Base-by-base conservation (phyloP, 768 basidiomycete species). In the Udeniomyces megalosporus region DNA sequence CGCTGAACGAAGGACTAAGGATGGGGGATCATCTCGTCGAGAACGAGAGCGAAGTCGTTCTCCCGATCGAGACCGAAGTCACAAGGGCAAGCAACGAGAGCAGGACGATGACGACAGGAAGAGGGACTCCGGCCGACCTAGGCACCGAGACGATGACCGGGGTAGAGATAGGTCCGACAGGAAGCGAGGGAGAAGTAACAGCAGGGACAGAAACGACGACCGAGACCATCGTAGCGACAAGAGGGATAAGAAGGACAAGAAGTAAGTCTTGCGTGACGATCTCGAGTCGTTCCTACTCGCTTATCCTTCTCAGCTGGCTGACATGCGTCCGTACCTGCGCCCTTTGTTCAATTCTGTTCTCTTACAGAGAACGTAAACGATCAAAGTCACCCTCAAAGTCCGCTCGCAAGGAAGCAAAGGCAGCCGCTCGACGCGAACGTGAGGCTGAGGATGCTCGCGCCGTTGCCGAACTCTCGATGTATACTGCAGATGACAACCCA, bases 401-500 rank as follows among this genome's bases (percentile, higher is more conserved):
- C n/a, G 86, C 84, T 17, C 81, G 89, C 66, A 93, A 88, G 70
- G 84, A 83, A 7, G 90, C 93, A 69, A 95, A 91, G 77, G 70
- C 74, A 35, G 61, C 70, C 54, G 68, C 69, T 15, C 62, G 67
- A 45, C 69, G 72, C 31, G 72, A 75, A 62, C 67, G 68, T 11
- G 73, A 75, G 60, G 68, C 72, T 4, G 91, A 93, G 68, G 90
- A 95, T 70, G 85, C 87, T 26, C 84, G 92, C 29, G 84, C 86
- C 68, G 84, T 95, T 17, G 76, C 76, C 12, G 93, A 97, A 74
- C 80, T 97, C 47, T 92, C 90, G 67, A 85, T 95, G 67, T 97
- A 97, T 77, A 91, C 89, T 67, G 88, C 91, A 51, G 83, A 84
- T 14, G 92, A 97, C 78, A 99, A 97, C 70, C 95, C 95, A 0